Base-by-base conservation (phyloP, 257 asterid species). In the Lantana camara region DNA sequence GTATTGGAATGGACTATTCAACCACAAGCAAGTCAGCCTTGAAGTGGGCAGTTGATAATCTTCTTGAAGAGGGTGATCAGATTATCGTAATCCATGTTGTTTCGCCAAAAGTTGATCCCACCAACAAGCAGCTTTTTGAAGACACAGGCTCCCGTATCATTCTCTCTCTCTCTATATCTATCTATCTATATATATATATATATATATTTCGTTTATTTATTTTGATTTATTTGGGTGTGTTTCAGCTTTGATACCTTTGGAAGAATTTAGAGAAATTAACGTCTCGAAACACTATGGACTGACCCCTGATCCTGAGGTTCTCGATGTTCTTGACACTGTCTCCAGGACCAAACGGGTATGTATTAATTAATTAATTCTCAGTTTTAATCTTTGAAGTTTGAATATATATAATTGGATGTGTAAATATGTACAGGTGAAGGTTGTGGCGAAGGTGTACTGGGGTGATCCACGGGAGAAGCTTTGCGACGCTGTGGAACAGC, bases 391-490 rank as follows among this genome's bases (percentile, higher is more conserved):
- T n/a, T n/a, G n/a, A n/a, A 17, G 13, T 19, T 20, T 20, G n/a
- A 15, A 23, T 15, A 20, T 67, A 8, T 27, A 1, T 38, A 7
- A 15, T 6, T 47, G 29, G 4, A 20, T 67, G 9, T 27, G 0
- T 38, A 7, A 15, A 10, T 51, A 22, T 16, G 9, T 44, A 1
- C 56, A 84, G 94, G 89, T 82, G 58, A 81, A 68, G 56, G 90
- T 85, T 66, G 76, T 75, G 75, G 89, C 97, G 6, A 90, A 90
- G 79, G 94, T 90, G 12, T 87, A 79, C 23, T 90, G 97, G 95
- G 97, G 97, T 17, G 95, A 90, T 71, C 83, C 97, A 27, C 77
- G 89, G 60, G 94, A 87, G 55, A 90, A 87, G 80, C 70, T 90
- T 55, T 83, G 88, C 4, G 79, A 79, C 69, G 91, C 88, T 49